Conservation (phyloP, 345 rosid genomes). For the Hirschfeldia incana region DNA sequence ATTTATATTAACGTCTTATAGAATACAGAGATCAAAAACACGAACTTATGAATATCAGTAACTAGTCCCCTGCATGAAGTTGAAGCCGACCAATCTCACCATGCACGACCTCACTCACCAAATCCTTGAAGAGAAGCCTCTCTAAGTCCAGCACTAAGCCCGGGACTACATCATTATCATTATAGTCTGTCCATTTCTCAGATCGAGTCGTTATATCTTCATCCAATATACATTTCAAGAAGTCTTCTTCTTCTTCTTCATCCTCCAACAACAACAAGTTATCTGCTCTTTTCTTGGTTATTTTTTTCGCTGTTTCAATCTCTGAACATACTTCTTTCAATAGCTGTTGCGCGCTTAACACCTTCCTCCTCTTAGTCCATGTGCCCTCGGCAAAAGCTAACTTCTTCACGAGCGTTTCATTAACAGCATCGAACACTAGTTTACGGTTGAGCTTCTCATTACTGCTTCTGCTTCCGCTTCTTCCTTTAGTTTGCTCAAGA, state of each 20-base stretch:
- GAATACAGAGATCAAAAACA: neutral
- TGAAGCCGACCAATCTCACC: conserved; percentile 50
- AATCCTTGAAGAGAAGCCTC: conserved; percentile 77
- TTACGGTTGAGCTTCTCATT: conserved; percentile 63
- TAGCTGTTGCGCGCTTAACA: conserved; percentile 68
- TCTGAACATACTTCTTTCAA: conserved; percentile 74
- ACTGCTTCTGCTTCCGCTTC: conserved; percentile 42
- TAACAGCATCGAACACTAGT: conserved; percentile 81
- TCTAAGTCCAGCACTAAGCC: conserved; percentile 67
- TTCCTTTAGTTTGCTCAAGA: conserved; percentile 85
- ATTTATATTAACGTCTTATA: neutral
- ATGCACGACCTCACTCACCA: conserved; percentile 69
- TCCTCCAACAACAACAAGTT: conserved; percentile 34
- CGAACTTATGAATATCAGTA: neutral
- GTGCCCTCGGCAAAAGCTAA: conserved; percentile 47
- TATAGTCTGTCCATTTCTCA: conserved; percentile 61
- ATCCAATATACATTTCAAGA: conserved; percentile 51
- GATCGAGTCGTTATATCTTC: conserved; percentile 59
- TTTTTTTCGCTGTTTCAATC: conserved; percentile 57
- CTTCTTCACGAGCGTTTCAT: conserved; percentile 68
- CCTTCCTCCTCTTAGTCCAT: conserved; percentile 58
- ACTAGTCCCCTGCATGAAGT: conserved; percentile 1
- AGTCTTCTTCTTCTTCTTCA: conserved; percentile 52
- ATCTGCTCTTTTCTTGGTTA: conserved; percentile 43
- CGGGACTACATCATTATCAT: conserved; percentile 39